Conservation (phyloP, 305 asterid genomes). For the Fraxinus baroniana region DNA sequence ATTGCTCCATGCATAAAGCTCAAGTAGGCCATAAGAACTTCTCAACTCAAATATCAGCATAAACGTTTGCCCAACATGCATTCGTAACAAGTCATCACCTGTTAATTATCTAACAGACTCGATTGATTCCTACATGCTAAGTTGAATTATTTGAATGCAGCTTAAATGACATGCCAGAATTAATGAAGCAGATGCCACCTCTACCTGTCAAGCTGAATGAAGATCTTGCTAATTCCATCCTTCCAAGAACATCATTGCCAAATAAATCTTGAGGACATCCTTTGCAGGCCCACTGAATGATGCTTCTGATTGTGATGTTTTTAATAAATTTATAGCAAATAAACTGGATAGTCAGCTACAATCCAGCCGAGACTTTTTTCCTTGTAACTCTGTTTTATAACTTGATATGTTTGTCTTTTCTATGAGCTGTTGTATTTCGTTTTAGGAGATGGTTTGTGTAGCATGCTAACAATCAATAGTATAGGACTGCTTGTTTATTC, state of each 20-base stretch:
- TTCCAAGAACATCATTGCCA: conserved; percentile 38
- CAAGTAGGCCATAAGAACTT: neutral
- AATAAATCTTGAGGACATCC: conserved; percentile 44
- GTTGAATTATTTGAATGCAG: conserved; percentile 41
- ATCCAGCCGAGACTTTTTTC: conserved; percentile 12
- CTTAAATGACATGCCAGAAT: conserved; percentile 56
- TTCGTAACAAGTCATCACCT: neutral
- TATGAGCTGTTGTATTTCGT: conserved; percentile 8
- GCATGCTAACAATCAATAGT: conserved; percentile 10
- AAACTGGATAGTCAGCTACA: conserved; percentile 17
- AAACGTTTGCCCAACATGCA: neutral
- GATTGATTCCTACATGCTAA: conserved; percentile 9
- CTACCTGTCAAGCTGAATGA: conserved; percentile 86
- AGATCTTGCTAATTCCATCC: conserved; percentile 63
- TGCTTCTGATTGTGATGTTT: conserved; percentile 15
- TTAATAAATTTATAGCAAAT: conserved; percentile 12
- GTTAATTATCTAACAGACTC: conserved; percentile 1
- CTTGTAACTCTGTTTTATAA: neutral
- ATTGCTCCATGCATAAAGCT: neutral
- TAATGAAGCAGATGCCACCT: conserved; percentile 92
- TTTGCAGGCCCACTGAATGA: conserved; percentile 7
- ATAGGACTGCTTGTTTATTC: conserved; percentile 22
- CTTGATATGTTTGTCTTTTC: neutral
- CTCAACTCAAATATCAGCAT: neutral
- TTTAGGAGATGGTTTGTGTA: conserved; percentile 18